phyloP scores from a whole-genome alignment of 495 filamentous ascomycete species.

The Arthonia radiata region DNA sequence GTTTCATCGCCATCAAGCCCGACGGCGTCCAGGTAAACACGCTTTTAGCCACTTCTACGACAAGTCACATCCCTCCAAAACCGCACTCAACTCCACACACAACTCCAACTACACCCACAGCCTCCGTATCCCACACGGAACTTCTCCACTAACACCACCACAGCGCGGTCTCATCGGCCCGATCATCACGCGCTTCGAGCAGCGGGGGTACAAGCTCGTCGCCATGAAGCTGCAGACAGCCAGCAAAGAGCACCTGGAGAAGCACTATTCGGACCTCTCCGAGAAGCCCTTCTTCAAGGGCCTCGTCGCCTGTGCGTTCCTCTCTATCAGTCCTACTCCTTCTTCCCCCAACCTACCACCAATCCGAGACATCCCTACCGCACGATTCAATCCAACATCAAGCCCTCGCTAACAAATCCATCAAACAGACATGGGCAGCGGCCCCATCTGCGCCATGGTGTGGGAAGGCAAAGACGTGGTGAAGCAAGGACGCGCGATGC shows the following conservation, averaged over 20 bases:
- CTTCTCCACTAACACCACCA: not conserved
- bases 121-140: conserved; percentile 2
- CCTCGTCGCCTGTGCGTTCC: conserved; percentile 49
- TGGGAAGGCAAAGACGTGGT: conserved; percentile 95
- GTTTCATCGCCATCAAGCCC: conserved; percentile 98
- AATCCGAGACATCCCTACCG: not conserved
- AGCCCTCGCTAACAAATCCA: not conserved
- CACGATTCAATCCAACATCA: not conserved
- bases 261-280: conserved; percentile 77
- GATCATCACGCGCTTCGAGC: conserved; percentile 95
- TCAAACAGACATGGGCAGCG: conserved; percentile 71
- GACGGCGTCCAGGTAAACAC: conserved; percentile 85
- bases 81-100: conserved; percentile 7
- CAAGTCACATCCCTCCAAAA: conserved; percentile 4
- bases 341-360: not conserved
- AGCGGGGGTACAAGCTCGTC: conserved; percentile 85
- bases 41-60: conserved; percentile 2
- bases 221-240: conserved; percentile 86
- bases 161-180: conserved; percentile 89
- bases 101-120: not conserved
- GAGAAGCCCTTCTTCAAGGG: conserved; percentile 92
- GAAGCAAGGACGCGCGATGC: conserved; percentile 86
- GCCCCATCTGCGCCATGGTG: conserved; percentile 94
- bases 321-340: conserved; percentile 1
- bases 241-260: conserved; percentile 79